Evolutionary conservation across 768 basidiomycete genomes (phyloP).

Genomic region (Auricularia sp.): DNA sequence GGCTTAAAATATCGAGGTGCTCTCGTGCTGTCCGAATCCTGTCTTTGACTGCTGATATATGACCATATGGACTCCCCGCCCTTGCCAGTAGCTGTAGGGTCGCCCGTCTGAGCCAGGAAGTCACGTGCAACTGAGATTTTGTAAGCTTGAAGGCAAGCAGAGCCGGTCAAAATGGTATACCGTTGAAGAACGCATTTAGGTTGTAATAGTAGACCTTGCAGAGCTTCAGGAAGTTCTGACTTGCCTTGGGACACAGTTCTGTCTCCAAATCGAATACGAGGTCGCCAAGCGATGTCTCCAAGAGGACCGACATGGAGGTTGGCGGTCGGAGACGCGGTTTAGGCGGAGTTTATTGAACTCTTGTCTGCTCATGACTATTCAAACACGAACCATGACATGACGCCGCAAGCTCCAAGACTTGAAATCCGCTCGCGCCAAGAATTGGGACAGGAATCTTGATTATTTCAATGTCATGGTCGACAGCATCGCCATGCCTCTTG

Average conservation of each 20-base stretch:
- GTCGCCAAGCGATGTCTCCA: slow-evolving; percentile 96
- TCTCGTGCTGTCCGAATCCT: slow-evolving; percentile 30
- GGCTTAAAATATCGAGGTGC: slow-evolving; percentile 81
- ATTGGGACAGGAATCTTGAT: no score
- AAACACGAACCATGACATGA: no score
- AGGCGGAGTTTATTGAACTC: not conserved
- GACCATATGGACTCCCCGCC: slow-evolving; percentile 91
- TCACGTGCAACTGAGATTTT: slow-evolving; percentile 78
- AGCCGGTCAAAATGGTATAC: slow-evolving; percentile 30
- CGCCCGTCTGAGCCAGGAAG: slow-evolving; percentile 93
- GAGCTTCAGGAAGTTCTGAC: slow-evolving; percentile 94
- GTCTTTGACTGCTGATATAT: slow-evolving; percentile 27
- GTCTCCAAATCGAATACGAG: slow-evolving; percentile 93
- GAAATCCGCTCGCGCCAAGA: no score
- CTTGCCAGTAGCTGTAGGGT: slow-evolving; percentile 88
- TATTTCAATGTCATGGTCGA: no score
- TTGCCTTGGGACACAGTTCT: slow-evolving; percentile 80
- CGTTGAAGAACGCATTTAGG: slow-evolving; percentile 96
- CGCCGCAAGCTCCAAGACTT: no score
- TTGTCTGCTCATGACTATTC: not conserved
- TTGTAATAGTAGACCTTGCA: slow-evolving; percentile 98
- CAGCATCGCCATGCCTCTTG: no score
- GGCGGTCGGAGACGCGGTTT: not conserved
- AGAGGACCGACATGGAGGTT: slow-evolving; percentile 74
- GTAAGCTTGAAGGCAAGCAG: slow-evolving; percentile 1